Base-by-base conservation (phyloP, 1,139 yeast genomes). In the Saccharomyces hybrid region DNA sequence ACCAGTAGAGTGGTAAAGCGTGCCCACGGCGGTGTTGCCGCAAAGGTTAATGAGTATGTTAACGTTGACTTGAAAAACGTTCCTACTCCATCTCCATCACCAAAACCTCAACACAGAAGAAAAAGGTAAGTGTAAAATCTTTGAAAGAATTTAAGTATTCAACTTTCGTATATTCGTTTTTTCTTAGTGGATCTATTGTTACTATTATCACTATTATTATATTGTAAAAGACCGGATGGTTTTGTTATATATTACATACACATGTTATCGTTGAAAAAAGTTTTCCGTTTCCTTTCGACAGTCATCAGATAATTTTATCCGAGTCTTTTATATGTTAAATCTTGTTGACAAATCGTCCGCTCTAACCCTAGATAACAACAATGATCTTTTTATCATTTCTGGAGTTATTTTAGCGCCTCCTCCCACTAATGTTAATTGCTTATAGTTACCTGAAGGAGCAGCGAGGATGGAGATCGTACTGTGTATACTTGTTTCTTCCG, bases 1-100 rank as follows among this genome's bases (percentile, higher is more conserved):
- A 56, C 62, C n/a, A 62, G 65, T 50, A 76, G 76, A 64, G 80
- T 76, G 55, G 88, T 85, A 60, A 83, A 84, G 69, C 76, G 88
- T 60, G 86, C 84, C 56, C 76, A 79, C 60, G 93, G 90, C 66
- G 93, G 93, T 67, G 87, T 85, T 66, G 93, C 93, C 63, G 89
- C 91, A 61, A 78, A 76, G 61, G 82, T 79, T 54, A 79, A 79
- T 62, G 83, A 79, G 61, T 86, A 84, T 65, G 93, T 86, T 56
- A 76, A 81, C 60, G 79, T 78, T 55, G 82, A 79, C 56, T 62
- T 75, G 54, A 69, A 73, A 53, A 69, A 68, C 23, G 69, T 72
- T 51, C 61, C 62, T 32, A 73, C 77, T 14, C 76, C 76, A 55
- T 72, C 76, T 44, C 76, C 78, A 52, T 74, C 77, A 20, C 78